Percentiles rank a stretch among this genome's conserved stretches.
Evolutionary conservation across 139 green algal genomes (phyloP).

Genomic region (Picochlorum sp.): DNA sequence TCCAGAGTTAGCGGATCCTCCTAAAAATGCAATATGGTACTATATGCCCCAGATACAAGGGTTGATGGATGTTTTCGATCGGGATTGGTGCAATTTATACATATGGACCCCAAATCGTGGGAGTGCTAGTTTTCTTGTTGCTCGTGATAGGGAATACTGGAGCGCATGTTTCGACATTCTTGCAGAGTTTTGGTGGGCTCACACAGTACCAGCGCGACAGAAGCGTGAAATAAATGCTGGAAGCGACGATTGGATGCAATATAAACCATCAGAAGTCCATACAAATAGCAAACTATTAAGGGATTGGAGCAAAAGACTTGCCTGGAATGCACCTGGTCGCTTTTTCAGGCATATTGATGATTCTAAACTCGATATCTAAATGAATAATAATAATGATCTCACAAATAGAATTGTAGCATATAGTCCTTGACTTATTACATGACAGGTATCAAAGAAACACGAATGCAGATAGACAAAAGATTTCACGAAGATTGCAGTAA

Average conservation of each 20-base stretch:
- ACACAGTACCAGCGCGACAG: slow-evolving; percentile 42
- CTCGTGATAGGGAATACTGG: slow-evolving; percentile 59
- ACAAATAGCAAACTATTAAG: slow-evolving; percentile 4
- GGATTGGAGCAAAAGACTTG: slow-evolving; percentile 27
- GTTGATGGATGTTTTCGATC: slow-evolving; percentile 62
- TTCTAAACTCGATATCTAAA: not conserved
- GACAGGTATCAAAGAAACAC: no score
- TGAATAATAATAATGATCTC: no score
- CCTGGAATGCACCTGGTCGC: slow-evolving; percentile 7
- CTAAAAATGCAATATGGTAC: slow-evolving; percentile 36
- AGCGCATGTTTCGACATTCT: slow-evolving; percentile 38
- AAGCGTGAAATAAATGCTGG: not conserved
- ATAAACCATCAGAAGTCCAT: not conserved
- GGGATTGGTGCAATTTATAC: slow-evolving; percentile 48
- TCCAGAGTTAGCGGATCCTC: slow-evolving; percentile 25
- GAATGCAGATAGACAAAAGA: no score
- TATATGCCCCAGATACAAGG: slow-evolving; percentile 66
- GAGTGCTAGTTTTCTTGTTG: slow-evolving; percentile 47
- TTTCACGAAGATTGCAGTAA: no score
- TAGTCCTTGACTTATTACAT: no score
- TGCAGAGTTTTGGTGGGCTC: slow-evolving; percentile 53
- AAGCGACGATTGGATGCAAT: not conserved
- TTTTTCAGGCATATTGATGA: slow-evolving; percentile 6
- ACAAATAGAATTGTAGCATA: no score
- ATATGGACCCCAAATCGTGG: slow-evolving; percentile 40